Evolutionary conservation across 1,284 basidiomycete genomes (phyloP), one percentile per base, ranked within the genome.

Genomic region (Boletellus dicymbophilus): DNA sequence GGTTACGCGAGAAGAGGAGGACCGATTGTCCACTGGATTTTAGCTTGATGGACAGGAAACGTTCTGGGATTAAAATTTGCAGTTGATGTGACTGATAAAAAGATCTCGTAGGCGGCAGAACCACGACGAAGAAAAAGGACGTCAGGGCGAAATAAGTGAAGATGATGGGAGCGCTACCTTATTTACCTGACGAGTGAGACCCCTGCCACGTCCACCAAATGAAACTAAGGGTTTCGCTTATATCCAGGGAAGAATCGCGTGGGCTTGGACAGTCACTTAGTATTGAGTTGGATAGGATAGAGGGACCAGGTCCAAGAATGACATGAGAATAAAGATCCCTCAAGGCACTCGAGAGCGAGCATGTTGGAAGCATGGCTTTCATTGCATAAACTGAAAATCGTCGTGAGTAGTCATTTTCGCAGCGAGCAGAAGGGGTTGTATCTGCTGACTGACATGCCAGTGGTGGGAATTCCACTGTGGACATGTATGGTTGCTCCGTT

Each of bases 401-500:
- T 93, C 26, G 85, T 79, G n/a, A 92, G 94, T 65, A 92, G 93
- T 0, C 94, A 97, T 66, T 88, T 82, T 62, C 94, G 95, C 69
- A 70, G 88, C 89, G 66, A 54, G 81, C 69, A 16, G 27, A 6
- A 8, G 15, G 23, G 15, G 27, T 25, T 20, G 27, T 53, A 56
- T 53, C 63, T 42, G 47, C 46, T 51, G 49, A 50, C 27, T n/a
- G 51, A 37, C 9, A 28, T 39, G 41, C 6, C 51, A 90, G 88
- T 90, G 16, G 92, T 91, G 11, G 93, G 95, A 62, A 90, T n/a
- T n/a, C n/a, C n/a, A 94, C 60, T 98, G 95, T 62, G 77, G 85
- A 56, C 81, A 90, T 8, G 77, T 96, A 4, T 98, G 96, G 95
- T 76, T 90, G 59, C 98, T 95, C 72, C n/a, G n/a, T 99, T 99